Evolutionary conservation across 2,329 filamentous ascomycete species (phyloP).

Genomic region (Phoma sp.): DNA sequence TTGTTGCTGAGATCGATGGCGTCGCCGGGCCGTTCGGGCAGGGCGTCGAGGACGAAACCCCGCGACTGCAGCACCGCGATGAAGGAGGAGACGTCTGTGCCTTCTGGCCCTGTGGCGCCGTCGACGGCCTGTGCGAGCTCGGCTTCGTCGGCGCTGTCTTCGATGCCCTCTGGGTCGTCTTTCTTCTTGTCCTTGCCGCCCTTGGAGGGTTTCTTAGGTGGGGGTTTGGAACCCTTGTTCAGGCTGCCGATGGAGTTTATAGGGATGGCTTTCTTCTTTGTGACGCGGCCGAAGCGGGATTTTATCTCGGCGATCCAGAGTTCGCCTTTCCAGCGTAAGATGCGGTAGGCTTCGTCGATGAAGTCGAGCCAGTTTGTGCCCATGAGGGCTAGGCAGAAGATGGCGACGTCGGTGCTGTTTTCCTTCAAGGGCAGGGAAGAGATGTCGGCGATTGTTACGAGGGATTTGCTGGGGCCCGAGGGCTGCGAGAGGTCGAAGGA

Average conservation of each 20-base stretch:
- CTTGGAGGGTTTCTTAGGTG: slow-evolving; percentile 26
- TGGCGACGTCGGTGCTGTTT: slow-evolving; percentile 79
- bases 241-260: slow-evolving; percentile 69
- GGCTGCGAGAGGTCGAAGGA: slow-evolving; percentile 88
- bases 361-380: slow-evolving; percentile 98
- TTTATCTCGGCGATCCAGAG: slow-evolving; percentile 98
- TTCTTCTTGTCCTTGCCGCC: slow-evolving; percentile 50
- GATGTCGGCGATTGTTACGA: slow-evolving; percentile 90
- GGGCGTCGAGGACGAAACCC: slow-evolving; percentile 76
- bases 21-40: slow-evolving; percentile 60
- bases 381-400: slow-evolving; percentile 98
- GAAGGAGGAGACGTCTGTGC: slow-evolving; percentile 88
- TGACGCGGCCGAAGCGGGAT: slow-evolving; percentile 76
- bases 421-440: slow-evolving; percentile 78
- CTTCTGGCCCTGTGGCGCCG: slow-evolving; percentile 67
- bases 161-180: slow-evolving; percentile 56
- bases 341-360: slow-evolving; percentile 91
- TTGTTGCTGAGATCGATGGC: slow-evolving; percentile 86
- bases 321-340: slow-evolving; percentile 92
- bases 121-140: slow-evolving; percentile 70
- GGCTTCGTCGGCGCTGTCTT: slow-evolving; percentile 62
- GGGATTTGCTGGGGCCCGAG: slow-evolving; percentile 70
- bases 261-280: slow-evolving; percentile 56
- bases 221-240: slow-evolving; percentile 11
- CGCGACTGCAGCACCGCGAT: slow-evolving; percentile 79